Evolutionary conservation across 768 basidiomycete species (phyloP).

Genomic region (Mycena vitilis): DNA sequence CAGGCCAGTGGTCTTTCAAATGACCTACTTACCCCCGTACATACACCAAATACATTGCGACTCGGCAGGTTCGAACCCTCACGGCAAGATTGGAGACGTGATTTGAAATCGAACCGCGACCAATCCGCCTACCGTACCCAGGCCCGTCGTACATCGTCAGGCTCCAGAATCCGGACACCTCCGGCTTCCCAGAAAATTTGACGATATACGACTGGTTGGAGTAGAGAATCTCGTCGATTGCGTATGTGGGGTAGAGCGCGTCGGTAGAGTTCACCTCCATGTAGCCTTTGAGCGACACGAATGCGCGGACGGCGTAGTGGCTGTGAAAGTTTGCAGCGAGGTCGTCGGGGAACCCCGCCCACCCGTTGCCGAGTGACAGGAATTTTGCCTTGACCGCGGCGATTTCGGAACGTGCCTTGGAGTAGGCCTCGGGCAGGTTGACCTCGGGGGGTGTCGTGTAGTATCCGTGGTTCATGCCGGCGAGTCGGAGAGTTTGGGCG

Average conservation of each 20-base stretch:
- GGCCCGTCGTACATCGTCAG: constrained; percentile 24
- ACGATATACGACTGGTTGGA: constrained; percentile 13
- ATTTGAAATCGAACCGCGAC: too few relatives aligned
- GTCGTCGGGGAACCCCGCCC: background rate
- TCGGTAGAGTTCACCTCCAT: constrained; percentile 3
- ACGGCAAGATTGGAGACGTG: too few relatives aligned
- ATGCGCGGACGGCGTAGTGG: constrained; percentile 12
- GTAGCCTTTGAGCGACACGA: constrained; percentile 2
- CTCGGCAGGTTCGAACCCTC: too few relatives aligned
- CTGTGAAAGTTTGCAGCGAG: constrained; percentile 14
- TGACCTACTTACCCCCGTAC: too few relatives aligned
- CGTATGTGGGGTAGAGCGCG: constrained; percentile 17
- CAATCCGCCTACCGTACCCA: too few relatives aligned
- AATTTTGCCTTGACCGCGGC: background rate
- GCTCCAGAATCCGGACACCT: constrained; percentile 25
- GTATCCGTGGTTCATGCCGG: background rate
- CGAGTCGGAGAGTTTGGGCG: background rate
- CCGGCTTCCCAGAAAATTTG: constrained; percentile 19
- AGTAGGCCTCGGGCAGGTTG: too few relatives aligned
- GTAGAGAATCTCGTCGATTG: background rate
- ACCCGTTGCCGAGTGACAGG: background rate
- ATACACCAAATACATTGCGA: too few relatives aligned
- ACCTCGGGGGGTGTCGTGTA: constrained; percentile 12
- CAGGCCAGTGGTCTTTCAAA: too few relatives aligned
- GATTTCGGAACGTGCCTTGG: background rate